phyloP scores from a whole-genome alignment of 768 basidiomycete species.

The Mycena galopus region DNA sequence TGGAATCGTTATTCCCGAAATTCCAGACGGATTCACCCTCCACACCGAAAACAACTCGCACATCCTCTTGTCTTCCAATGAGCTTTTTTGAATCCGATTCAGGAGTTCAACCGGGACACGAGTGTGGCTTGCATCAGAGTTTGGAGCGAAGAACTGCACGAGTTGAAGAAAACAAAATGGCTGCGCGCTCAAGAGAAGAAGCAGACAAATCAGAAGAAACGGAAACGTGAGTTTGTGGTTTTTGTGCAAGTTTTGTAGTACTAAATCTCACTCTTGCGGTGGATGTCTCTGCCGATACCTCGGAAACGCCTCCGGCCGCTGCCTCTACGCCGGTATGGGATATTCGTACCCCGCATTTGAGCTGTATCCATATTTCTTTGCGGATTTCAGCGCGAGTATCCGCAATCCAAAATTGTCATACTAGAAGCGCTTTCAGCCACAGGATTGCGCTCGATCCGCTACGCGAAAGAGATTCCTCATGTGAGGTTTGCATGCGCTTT shows the following conservation, averaged over 20 bases:
- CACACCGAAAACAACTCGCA: constrained; percentile 87
- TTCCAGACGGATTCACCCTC: constrained; percentile 80
- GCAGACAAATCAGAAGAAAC: constrained; percentile 50
- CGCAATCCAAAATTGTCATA: constrained; percentile 77
- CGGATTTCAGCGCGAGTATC: constrained; percentile 55
- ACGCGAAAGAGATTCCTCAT: constrained; percentile 95
- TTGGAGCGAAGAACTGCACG: constrained; percentile 85
- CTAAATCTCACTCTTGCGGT: constrained; percentile 11
- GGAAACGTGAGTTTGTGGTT: constrained; percentile 35
- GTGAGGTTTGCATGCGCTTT: constrained; percentile 71
- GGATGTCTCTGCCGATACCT: constrained; percentile 2
- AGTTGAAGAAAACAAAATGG: constrained; percentile 74
- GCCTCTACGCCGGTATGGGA: neutral
- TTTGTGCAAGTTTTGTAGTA: neutral
- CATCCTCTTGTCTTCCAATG: constrained; percentile 84
- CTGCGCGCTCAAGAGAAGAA: constrained; percentile 53
- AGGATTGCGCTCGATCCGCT: constrained; percentile 94
- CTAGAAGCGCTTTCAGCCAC: constrained; percentile 97
- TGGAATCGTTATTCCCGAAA: constrained; percentile 64
- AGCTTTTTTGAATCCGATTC: constrained; percentile 98
- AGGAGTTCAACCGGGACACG: constrained; percentile 97
- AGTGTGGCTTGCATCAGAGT: constrained; percentile 91
- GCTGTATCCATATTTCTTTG: constrained; percentile 9
- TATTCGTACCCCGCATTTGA: neutral
- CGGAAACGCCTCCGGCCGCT: constrained; percentile 1